phyloP scores from a whole-genome alignment of 176 grass and related monocot species.

The Microstegium vimineum region DNA sequence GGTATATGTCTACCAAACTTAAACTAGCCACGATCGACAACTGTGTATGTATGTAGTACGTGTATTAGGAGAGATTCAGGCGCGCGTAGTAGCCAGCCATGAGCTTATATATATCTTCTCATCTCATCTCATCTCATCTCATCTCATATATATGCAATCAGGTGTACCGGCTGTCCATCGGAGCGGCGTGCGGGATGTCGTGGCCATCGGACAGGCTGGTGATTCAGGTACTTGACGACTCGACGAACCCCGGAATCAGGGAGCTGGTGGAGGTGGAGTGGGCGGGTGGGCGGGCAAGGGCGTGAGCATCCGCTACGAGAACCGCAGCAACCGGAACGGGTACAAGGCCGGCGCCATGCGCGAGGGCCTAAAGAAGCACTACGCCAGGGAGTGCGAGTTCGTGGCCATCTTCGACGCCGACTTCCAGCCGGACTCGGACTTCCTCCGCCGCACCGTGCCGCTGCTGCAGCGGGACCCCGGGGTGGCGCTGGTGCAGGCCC shows the following conservation, averaged over 20 bases:
- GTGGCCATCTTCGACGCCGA: conserved; percentile 84
- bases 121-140: too few relatives aligned
- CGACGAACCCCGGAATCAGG: conserved; percentile 51
- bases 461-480: conserved; percentile 45
- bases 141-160: too few relatives aligned
- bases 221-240: conserved; percentile 86
- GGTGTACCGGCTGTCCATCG: conserved; percentile 79
- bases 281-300: conserved; percentile 62
- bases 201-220: conserved; percentile 65
- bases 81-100: too few relatives aligned
- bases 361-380: conserved; percentile 72
- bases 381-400: conserved; percentile 53
- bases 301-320: conserved; percentile 59
- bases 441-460: conserved; percentile 52
- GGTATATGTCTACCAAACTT: too few relatives aligned
- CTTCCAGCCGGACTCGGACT: conserved; percentile 79
- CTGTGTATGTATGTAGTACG: too few relatives aligned
- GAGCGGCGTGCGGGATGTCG: conserved; percentile 57
- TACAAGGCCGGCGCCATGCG: conserved; percentile 91
- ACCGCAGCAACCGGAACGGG: conserved; percentile 63
- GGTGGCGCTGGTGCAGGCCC: conserved; percentile 73
- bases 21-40: too few relatives aligned
- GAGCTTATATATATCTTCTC: too few relatives aligned
- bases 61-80: too few relatives aligned
- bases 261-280: conserved; percentile 78